Base-by-base conservation (phyloP, 2,329 filamentous ascomycete species). In the Torrubiellomyces zombiae region DNA sequence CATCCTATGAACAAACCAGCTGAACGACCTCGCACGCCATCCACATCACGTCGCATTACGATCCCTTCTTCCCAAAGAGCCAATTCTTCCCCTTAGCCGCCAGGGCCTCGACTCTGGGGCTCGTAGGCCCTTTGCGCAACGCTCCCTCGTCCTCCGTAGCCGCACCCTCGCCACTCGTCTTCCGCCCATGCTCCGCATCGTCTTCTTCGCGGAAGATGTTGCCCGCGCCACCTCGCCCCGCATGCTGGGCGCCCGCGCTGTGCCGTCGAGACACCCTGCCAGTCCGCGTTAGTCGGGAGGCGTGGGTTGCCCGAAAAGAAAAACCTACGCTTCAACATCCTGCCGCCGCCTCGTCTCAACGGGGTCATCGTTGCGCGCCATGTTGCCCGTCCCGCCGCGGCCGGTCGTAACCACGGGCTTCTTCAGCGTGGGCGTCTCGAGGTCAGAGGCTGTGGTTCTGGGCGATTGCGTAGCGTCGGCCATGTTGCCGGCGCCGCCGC, bases 311-410 rank as follows among this genome's bases (percentile, higher is more conserved):
- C 18, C 4, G 14, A 18, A 24, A 28, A 26, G 20, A 16, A 35
- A 44, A 14, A 58, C 66, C 44, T 53, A 73, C 67, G 70, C 67
- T 31, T 75, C 70, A 32, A 94, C 80, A 41, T 94, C 85, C 51
- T 95, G 86, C 20, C 73, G 73, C 27, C 70, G 62, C 34, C 85
- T 75, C 18, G 85, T 81, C 45, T 80, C 70, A 20, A 60, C 54
- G 4, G 75, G 70, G 39, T 89, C 75, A 33, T 69, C 70, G 44
- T 75, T 74, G 37, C 55, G 58, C 23, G 77, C 72, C 76, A 93
- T 92, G 58, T 92, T 93, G 31, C 83, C 83, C 4, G 68, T 74
- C 32, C 85, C 85, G 28, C 85, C 85, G 25, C 85, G 78, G 28
- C 85, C 85, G 3, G 85, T 94, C 12, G 85, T 93, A 44, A 86